Base-by-base conservation (phyloP, 2,329 filamentous ascomycete species). In the Fusarium xyrophilum region DNA sequence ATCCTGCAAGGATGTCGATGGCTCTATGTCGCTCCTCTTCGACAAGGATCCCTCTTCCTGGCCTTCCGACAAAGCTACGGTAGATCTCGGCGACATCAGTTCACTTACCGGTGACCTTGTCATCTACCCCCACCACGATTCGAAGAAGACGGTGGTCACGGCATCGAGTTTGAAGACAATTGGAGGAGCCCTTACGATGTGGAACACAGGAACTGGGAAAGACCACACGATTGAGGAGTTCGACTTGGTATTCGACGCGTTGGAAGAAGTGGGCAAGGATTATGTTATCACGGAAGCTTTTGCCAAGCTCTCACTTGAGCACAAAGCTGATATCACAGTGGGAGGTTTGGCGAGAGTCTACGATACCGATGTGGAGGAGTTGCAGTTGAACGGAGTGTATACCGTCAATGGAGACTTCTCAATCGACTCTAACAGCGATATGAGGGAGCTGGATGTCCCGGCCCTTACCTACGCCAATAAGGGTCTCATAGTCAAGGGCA, bases 21-120 rank as follows among this genome's bases (percentile, higher is more conserved):
- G 74, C 28, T 74, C 74, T 14, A 43, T 75, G 33, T 75, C 73
- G 12, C 65, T 75, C 21, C 69, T 75, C 9, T 67, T 75, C 56
- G 65, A 73, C 46, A 66, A 64, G 43, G 47, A 66, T 25, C 71
- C 72, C 4, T 69, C 70, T 19, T 58, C 67, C 5, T 75, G 74
- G 74, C 54, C 71, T 19, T 68, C 71, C 30, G 39, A 52, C 40
- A 58, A 70, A n/a, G 73, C 74, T 7, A 36, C 69, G 0, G 61
- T 75, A 51, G 73, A 75, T 38, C 64, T 75, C 7, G 74, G 74
- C 36, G 60, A 66, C 15, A 44, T 75, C 12, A 54, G 42, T 8
- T 68, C 69, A 19, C 60, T 75, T 13, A 66, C 69, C 5, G 71
- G 73, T 12, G 63, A 70, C 40, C 35, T 75, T 8, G 69, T 74